A percentile compares a stretch with the other conserved stretches of the same genome.
phyloP scores from a whole-genome alignment of 2,329 filamentous ascomycete genomes.

The Biscogniauxia mediterranea region DNA sequence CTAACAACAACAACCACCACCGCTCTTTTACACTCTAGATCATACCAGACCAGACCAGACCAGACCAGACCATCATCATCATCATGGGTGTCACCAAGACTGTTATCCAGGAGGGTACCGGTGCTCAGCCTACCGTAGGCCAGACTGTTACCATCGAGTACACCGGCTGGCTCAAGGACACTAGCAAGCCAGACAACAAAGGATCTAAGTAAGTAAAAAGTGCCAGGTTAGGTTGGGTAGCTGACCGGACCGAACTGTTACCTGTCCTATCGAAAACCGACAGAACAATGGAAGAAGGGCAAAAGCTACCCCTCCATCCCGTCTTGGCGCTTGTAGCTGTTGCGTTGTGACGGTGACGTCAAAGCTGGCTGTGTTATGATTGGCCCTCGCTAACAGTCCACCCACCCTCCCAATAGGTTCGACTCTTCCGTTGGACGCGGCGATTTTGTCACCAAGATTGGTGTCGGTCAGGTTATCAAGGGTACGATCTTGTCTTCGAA shows the following conservation, averaged over 20 bases:
- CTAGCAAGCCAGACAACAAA: slow-evolving; percentile 57
- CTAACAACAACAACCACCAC: not conserved
- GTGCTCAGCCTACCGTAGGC: slow-evolving; percentile 59
- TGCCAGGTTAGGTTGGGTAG: too few relatives aligned
- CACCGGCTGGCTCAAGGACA: slow-evolving; percentile 80
- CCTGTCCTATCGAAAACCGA: not conserved
- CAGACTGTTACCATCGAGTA: slow-evolving; percentile 86
- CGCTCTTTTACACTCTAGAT: not conserved
- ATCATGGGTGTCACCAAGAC: slow-evolving; percentile 75
- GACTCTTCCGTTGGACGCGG: slow-evolving; percentile 79
- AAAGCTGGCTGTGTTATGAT: slow-evolving; percentile 3
- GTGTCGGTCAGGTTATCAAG: slow-evolving; percentile 79
- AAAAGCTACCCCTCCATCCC: slow-evolving; percentile 14
- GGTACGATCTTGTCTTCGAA: slow-evolving; percentile 50
- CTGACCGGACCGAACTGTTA: too few relatives aligned
- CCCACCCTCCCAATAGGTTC: slow-evolving; percentile 61
- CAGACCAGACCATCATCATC: slow-evolving; percentile 18
- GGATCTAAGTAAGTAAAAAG: slow-evolving; percentile 63
- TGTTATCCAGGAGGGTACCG: slow-evolving; percentile 59
- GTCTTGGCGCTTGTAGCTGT: not conserved
- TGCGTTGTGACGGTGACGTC: slow-evolving; percentile 10
- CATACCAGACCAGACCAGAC: slow-evolving; percentile 10
- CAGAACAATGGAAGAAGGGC: not conserved
- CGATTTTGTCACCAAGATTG: slow-evolving; percentile 76
- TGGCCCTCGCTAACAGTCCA: slow-evolving; percentile 18